These are phyloP conservation scores for Piromyces sp. DNA, from an alignment of 192 early-diverging fungal genomes.

Conservation along the genomic window DNA sequence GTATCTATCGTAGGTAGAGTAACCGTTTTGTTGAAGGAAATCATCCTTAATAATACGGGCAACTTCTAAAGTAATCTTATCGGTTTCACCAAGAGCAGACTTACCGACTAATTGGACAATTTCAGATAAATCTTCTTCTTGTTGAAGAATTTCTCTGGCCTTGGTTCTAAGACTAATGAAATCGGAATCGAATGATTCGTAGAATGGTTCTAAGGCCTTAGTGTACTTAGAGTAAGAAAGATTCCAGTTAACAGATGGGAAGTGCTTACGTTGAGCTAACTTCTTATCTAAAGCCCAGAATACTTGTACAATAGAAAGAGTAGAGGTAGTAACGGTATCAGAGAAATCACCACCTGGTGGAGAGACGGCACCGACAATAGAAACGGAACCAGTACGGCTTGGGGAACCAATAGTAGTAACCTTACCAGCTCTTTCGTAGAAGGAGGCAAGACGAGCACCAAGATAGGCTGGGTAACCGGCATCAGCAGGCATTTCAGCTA, in stretches of 20 bases:
- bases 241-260: constrained; percentile 99
- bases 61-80: constrained; percentile 97
- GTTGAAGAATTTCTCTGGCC: constrained; percentile 94
- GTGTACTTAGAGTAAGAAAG: constrained; percentile 95
- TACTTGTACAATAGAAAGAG: constrained; percentile 96
- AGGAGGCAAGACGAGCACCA: constrained; percentile 94
- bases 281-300: constrained; percentile 99
- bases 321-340: constrained; percentile 93
- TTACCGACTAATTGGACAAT: constrained; percentile 99
- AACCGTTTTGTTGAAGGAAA: constrained; percentile 99
- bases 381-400: constrained; percentile 77
- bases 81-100: constrained; percentile 72
- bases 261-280: constrained; percentile 98
- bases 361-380: constrained; percentile 97
- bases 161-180: constrained; percentile 79
- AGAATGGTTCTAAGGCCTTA: constrained; percentile 89
- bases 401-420: constrained; percentile 92
- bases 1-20: constrained; percentile 94
- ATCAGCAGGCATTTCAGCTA: constrained; percentile 99
- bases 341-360: constrained; percentile 99
- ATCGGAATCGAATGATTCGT: constrained; percentile 87
- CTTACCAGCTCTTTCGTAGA: constrained; percentile 99
- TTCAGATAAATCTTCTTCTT: constrained; percentile 94
- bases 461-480: constrained; percentile 96
- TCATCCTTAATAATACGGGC: constrained; percentile 98